Percentiles rank a stretch among this genome's conserved stretches.
Conservation (phyloP, 257 asterid genomes). For the Thymus quinquecostatus region DNA sequence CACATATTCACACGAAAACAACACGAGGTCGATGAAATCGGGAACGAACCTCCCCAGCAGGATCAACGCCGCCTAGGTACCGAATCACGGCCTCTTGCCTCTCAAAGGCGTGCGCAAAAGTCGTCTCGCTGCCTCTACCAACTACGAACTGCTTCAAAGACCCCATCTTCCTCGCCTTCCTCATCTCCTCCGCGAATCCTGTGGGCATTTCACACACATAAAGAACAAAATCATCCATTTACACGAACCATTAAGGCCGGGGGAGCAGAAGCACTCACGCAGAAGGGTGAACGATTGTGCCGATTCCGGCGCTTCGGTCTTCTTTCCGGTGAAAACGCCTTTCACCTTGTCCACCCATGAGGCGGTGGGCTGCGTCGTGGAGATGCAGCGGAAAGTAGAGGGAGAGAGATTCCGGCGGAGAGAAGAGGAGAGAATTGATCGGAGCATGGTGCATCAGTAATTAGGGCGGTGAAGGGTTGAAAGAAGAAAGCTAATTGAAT, state of each 20-base stretch:
- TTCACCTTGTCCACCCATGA: slow-evolving; percentile 91
- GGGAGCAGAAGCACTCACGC: slow-evolving; percentile 44
- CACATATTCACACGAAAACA: neutral
- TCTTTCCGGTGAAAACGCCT: slow-evolving; percentile 71
- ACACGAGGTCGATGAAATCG: neutral
- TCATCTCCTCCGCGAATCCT: slow-evolving; percentile 86
- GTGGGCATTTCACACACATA: slow-evolving; percentile 15
- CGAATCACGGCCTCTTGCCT: slow-evolving; percentile 85
- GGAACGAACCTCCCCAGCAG: slow-evolving; percentile 72
- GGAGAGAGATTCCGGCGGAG: slow-evolving; percentile 29
- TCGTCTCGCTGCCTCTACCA: slow-evolving; percentile 79
- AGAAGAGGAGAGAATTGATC: slow-evolving; percentile 32
- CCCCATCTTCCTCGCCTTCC: slow-evolving; percentile 77
- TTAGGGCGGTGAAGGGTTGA: neutral
- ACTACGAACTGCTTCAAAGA: slow-evolving; percentile 66
- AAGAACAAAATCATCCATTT: neutral
- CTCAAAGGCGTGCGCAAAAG: slow-evolving; percentile 67
- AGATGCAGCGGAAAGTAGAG: slow-evolving; percentile 50
- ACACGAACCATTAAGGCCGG: neutral
- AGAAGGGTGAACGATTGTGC: slow-evolving; percentile 72
- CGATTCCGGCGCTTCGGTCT: slow-evolving; percentile 33
- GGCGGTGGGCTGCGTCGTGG: slow-evolving; percentile 57
- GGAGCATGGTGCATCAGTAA: slow-evolving; percentile 30
- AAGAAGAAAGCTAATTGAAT: neutral
- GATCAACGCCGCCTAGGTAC: slow-evolving; percentile 72